Conservation (phyloP, 192 early-diverging fungal species). For the Umbelopsis sp. region DNA sequence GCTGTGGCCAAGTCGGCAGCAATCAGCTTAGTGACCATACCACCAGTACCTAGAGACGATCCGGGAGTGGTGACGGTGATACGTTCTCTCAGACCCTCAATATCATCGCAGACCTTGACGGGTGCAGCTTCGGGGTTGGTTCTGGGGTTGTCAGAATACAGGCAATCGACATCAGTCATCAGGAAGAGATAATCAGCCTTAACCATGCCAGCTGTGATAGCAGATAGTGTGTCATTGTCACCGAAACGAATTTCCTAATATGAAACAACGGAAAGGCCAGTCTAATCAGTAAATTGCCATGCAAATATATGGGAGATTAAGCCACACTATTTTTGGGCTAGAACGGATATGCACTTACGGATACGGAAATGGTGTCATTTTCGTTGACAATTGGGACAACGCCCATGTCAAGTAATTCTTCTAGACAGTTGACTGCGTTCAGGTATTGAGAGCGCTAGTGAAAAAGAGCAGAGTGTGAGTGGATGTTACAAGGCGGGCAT, state of each 20-base stretch:
- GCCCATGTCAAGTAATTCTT: constrained; percentile 84
- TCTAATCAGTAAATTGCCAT: not conserved
- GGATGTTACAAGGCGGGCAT: not conserved
- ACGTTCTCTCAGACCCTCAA: constrained; percentile 73
- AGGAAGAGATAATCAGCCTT: constrained; percentile 95
- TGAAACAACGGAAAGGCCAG: constrained; percentile 10
- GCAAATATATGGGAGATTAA: not conserved
- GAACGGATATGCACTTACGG: constrained; percentile 27
- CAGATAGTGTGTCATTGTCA: constrained; percentile 98
- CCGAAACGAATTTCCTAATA: constrained; percentile 93
- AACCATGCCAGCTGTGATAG: constrained; percentile 96
- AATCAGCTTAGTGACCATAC: constrained; percentile 98
- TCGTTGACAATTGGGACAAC: constrained; percentile 98
- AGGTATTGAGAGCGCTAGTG: constrained; percentile 91
- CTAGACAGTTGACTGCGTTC: constrained; percentile 93
- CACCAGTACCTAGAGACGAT: constrained; percentile 92
- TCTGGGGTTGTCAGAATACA: constrained; percentile 96
- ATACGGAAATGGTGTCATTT: constrained; percentile 89
- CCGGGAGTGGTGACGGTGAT: constrained; percentile 86
- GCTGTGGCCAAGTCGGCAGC: constrained; percentile 96
- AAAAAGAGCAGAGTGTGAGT: not conserved
- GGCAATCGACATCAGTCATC: constrained; percentile 95
- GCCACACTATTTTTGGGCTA: not conserved
- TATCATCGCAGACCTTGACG: constrained; percentile 87
- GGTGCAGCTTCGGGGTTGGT: constrained; percentile 85